These are phyloP conservation scores for Gossypium armourianum DNA, from an alignment of 441 rosid genomes.

Conservation along the genomic window DNA sequence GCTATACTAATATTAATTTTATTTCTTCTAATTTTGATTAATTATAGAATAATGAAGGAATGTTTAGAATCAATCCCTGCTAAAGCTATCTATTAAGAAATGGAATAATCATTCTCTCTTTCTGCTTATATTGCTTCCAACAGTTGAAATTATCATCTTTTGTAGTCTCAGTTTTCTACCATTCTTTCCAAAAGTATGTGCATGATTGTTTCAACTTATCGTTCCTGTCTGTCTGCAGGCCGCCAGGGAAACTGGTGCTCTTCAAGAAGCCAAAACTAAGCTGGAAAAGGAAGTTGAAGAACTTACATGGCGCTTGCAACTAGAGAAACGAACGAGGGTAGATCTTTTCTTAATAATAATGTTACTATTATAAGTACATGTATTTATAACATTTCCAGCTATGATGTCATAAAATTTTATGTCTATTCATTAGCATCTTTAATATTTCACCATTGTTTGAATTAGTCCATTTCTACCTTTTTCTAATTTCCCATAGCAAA, in stretches of 20 bases:
- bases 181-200: constrained; percentile 6
- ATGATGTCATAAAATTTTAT: neutral
- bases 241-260: constrained; percentile 89
- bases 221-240: constrained; percentile 38
- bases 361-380: neutral
- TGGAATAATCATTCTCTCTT: neutral
- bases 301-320: constrained; percentile 56
- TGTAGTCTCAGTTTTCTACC: neutral
- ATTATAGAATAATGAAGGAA: neutral
- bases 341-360: constrained; percentile 14
- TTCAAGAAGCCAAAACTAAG: constrained; percentile 76
- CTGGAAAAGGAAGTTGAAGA: constrained; percentile 88
- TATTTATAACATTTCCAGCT: neutral
- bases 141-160: constrained; percentile 11
- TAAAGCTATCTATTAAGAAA: neutral
- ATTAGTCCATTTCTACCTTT: neutral
- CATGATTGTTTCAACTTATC: constrained; percentile 7
- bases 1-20: constrained; percentile 3
- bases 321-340: constrained; percentile 77
- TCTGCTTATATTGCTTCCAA: constrained; percentile 12
- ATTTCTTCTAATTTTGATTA: neutral
- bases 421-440: neutral
- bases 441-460: neutral
- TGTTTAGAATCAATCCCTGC: neutral
- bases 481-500: neutral